Conservation (phyloP, 2,329 filamentous ascomycete genomes). For the Sphaerulina musiva region DNA sequence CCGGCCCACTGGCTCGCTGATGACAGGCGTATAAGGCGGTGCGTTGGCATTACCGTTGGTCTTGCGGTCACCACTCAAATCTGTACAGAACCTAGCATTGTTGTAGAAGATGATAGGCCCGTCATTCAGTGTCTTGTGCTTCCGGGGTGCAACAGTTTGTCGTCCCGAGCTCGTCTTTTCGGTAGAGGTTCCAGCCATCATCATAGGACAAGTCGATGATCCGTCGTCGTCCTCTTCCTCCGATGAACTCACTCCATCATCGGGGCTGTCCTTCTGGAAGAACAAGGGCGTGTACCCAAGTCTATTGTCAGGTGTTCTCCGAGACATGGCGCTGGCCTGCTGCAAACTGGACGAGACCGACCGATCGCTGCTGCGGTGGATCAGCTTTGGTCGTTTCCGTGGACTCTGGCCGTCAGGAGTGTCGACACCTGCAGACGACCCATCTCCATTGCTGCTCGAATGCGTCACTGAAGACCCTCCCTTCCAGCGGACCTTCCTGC, state of each 20-base stretch:
- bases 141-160: slow-evolving; percentile 33
- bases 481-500: slow-evolving; percentile 72
- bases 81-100: slow-evolving; percentile 71
- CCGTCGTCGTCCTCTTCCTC: slow-evolving; percentile 30
- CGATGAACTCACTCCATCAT: slow-evolving; percentile 36
- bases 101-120: slow-evolving; percentile 81
- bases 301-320: slow-evolving; percentile 29
- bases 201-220: slow-evolving; percentile 28
- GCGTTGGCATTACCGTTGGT: slow-evolving; percentile 12
- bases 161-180: slow-evolving; percentile 43
- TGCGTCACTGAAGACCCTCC: slow-evolving; percentile 60
- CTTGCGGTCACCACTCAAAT: slow-evolving; percentile 61
- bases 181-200: slow-evolving; percentile 35
- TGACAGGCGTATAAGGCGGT: slow-evolving; percentile 21
- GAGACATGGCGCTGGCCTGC: slow-evolving; percentile 5
- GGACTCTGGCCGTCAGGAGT: slow-evolving; percentile 24
- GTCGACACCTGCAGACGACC: slow-evolving; percentile 18
- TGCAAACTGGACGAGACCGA: slow-evolving; percentile 3
- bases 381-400: slow-evolving; percentile 28
- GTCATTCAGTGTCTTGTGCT: slow-evolving; percentile 52
- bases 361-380: slow-evolving; percentile 18
- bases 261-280: slow-evolving; percentile 40
- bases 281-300: slow-evolving; percentile 45
- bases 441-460: slow-evolving; percentile 50
- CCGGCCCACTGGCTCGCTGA: slow-evolving; percentile 19